Evolutionary conservation across 1,284 basidiomycete genomes (phyloP).

Genomic region (Cerioporus squamosus): DNA sequence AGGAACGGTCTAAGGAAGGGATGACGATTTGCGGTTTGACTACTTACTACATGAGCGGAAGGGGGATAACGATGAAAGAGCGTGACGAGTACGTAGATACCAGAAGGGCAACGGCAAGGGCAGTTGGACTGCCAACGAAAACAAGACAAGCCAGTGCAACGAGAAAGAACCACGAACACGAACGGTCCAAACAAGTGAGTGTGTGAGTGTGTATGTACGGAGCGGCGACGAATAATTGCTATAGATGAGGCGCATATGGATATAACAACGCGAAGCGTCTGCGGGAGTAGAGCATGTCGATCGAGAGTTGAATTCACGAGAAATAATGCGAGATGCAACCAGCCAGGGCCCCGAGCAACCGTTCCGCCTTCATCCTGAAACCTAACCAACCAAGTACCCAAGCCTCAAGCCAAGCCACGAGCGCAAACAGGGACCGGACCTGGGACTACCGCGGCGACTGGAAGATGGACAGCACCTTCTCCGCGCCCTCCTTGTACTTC

Average conservation of each 20-base stretch:
- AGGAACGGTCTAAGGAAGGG: neutral
- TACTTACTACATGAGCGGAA: neutral
- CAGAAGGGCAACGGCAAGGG: neutral
- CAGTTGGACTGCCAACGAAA: neutral
- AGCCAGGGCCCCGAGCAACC: neutral
- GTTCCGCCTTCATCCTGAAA: neutral
- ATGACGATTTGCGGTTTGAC: neutral
- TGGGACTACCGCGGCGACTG: conserved; percentile 55
- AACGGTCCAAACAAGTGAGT: conserved; percentile 27
- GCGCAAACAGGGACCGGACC: conserved; percentile 1
- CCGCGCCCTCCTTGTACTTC: conserved; percentile 82
- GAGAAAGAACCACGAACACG: neutral
- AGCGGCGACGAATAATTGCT: conserved; percentile 26
- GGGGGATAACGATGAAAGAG: neutral
- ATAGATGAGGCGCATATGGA: conserved; percentile 34
- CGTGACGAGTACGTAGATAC: neutral
- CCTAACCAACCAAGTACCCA: neutral
- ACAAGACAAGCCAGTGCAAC: neutral
- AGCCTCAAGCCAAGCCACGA: neutral
- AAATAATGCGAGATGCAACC: conserved; percentile 3
- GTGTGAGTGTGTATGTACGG: conserved; percentile 8
- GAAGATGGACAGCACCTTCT: conserved; percentile 81
- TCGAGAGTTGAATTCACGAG: no score
- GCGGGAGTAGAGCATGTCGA: conserved; percentile 23
- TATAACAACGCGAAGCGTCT: conserved; percentile 26